Base-by-base conservation (phyloP, 2,329 filamentous ascomycete genomes). In the Xylariales sp. region DNA sequence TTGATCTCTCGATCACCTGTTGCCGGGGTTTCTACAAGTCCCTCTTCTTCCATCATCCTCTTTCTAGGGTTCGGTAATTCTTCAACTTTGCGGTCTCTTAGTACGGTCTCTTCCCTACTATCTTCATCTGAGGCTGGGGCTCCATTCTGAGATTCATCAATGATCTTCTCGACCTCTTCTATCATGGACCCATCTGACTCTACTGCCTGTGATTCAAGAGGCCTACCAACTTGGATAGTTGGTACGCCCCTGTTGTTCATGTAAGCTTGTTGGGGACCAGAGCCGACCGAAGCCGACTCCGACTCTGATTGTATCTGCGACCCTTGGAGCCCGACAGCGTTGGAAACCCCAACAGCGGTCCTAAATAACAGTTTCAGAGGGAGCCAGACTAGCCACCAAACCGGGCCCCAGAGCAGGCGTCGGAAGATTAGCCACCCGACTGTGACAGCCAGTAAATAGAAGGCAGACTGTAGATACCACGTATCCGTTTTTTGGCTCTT, bases 401-500 rank as follows among this genome's bases (percentile, higher is more conserved):
- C 80, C 1, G 96, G 96, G 0, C 96, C 95, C 82, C 97, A 99
- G 7, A 99, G 77, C 48, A 95, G 84, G 52, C 96, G 85, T 34
- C 96, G 85, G 76, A 97, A 97, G 6, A 97, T 77, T 7, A 99
- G 85, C 96, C 96, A 99, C 36, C 83, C 85, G 49, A 94, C 89
- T 0, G 94, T 97, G 5, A 82, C 87, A 28, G 91, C 76, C 16
- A 98, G 86, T 73, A 97, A 85, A 78, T 94, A 97, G 72, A 98
- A 90, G 1, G 94, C 89, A 45, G 93, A 97, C 80, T 96, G 92
- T 41, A 99, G 87, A 78, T 99, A 99, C 96, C 96, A 99, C 2
- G 94, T 97, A 78, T 99, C 96, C 72, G 91, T 96, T 85, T 99
- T 99, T 78, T 97, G 93, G 71, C 93, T 96, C 69, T 89, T 89